Percentiles rank a stretch among this genome's conserved stretches.
Conservation (phyloP, 345 rosid species). For the Brassica napus region DNA sequence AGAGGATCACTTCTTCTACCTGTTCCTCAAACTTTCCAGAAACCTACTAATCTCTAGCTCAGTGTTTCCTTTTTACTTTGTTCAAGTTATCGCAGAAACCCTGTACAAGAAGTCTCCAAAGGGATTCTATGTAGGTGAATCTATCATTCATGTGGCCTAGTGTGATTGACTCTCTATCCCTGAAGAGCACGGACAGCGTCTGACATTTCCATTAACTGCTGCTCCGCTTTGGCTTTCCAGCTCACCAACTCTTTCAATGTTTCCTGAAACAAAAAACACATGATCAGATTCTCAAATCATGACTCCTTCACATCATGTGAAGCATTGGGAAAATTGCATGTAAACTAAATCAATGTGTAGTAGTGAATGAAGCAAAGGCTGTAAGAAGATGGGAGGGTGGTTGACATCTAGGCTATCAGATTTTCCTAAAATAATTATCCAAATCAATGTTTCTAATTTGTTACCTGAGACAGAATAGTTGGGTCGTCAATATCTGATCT, state of each 20-base stretch:
- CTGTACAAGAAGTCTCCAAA: conserved; percentile 34
- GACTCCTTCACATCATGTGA: neutral
- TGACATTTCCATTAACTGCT: conserved; percentile 65
- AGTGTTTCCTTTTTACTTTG: neutral
- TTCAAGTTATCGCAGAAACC: conserved; percentile 20
- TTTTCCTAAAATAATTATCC: neutral
- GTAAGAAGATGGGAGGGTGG: neutral
- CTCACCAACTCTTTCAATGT: conserved; percentile 63
- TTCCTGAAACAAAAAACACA: conserved; percentile 47
- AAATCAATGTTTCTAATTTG: conserved; percentile 2
- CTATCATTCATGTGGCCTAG: conserved; percentile 14
- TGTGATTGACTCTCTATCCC: conserved; percentile 40
- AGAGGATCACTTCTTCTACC: conserved; percentile 4
- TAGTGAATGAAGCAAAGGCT: conserved; percentile 1
- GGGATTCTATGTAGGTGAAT: conserved; percentile 37
- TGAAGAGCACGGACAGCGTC: conserved; percentile 54
- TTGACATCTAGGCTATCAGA: neutral
- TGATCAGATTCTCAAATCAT: neutral
- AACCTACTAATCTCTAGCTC: conserved; percentile 19
- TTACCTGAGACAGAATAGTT: conserved; percentile 58
- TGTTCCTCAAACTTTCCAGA: conserved; percentile 30
- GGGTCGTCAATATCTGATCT: conserved; percentile 58
- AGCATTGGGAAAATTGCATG: neutral
- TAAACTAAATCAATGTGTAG: neutral
- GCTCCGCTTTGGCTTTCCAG: conserved; percentile 82